Evolutionary conservation across 2,329 filamentous ascomycete species (phyloP).

Genomic region (Alternaria tenuissima): DNA sequence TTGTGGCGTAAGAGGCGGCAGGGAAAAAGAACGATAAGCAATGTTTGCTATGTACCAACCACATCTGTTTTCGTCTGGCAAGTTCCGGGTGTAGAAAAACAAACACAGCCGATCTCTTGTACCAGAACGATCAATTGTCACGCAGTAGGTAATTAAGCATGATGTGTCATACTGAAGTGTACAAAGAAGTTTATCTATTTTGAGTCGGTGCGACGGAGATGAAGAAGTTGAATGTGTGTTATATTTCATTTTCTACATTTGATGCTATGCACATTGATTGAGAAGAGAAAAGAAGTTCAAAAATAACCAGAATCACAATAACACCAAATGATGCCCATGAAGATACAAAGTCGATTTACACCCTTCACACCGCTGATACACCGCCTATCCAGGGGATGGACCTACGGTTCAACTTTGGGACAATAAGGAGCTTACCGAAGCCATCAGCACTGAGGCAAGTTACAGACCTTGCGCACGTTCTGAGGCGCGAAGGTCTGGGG

Average conservation of each 20-base stretch:
- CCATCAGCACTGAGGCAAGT: constrained; percentile 21
- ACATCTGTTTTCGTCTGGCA: not conserved
- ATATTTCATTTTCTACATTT: not conserved
- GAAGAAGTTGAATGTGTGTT: not conserved
- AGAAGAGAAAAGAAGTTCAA: not conserved
- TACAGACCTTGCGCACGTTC: constrained; percentile 32
- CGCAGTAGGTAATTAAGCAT: not conserved
- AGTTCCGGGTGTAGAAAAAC: not conserved
- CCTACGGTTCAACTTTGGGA: not conserved
- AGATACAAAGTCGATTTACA: not conserved
- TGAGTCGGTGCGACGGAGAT: not conserved
- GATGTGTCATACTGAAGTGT: not conserved
- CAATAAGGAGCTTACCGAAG: not conserved
- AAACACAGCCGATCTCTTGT: not conserved
- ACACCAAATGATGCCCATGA: not conserved
- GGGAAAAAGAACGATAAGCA: not conserved
- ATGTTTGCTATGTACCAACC: not conserved
- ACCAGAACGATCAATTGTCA: not conserved
- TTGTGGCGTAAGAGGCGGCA: not conserved
- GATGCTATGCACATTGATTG: not conserved
- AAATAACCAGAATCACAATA: not conserved
- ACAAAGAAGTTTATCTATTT: not conserved
- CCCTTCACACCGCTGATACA: not conserved
- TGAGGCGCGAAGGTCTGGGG: constrained; percentile 27
- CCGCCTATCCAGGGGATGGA: not conserved